These are phyloP conservation scores for Trametes meyenii DNA, from an alignment of 768 basidiomycete genomes.

Conservation along the genomic window DNA sequence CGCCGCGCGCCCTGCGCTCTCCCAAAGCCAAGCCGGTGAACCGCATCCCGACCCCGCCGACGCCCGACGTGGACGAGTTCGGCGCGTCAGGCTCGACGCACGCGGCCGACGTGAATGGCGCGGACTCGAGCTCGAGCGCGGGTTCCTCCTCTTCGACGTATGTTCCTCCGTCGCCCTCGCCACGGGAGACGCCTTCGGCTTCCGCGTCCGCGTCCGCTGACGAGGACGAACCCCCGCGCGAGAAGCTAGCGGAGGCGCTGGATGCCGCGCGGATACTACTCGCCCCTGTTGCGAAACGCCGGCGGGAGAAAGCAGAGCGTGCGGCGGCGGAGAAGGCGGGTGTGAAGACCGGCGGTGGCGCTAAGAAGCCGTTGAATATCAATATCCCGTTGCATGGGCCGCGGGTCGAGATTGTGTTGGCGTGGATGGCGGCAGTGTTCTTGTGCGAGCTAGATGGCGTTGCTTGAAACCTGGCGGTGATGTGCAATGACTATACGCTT, in stretches of 20 bases:
- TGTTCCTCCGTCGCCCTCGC: slow-evolving; percentile 23
- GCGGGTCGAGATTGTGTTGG: slow-evolving; percentile 81
- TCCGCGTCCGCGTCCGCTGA: background rate
- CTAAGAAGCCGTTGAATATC: slow-evolving; percentile 63
- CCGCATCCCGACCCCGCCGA: slow-evolving; percentile 26
- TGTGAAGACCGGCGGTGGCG: slow-evolving; percentile 31
- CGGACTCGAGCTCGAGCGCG: slow-evolving; percentile 35
- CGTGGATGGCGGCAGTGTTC: slow-evolving; percentile 84
- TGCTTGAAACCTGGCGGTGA: slow-evolving; percentile 19
- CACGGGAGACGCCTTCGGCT: slow-evolving; percentile 23
- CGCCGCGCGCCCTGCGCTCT: slow-evolving; percentile 29
- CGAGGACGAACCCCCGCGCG: slow-evolving; percentile 12
- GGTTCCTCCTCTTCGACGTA: slow-evolving; percentile 25
- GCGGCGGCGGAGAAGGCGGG: slow-evolving; percentile 51
- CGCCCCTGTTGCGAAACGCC: slow-evolving; percentile 66
- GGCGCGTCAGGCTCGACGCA: slow-evolving; percentile 29
- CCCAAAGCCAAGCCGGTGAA: slow-evolving; percentile 30
- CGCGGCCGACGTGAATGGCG: slow-evolving; percentile 30
- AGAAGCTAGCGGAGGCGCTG: slow-evolving; percentile 56
- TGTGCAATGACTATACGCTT: background rate
- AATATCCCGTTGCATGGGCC: slow-evolving; percentile 87
- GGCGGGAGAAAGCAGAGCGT: slow-evolving; percentile 59
- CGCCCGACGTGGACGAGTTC: slow-evolving; percentile 31
- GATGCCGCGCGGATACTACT: slow-evolving; percentile 75
- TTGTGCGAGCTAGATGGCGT: slow-evolving; percentile 66